Evolutionary conservation across 2,329 filamentous ascomycete species (phyloP).

Genomic region (Apiospora koreana): DNA sequence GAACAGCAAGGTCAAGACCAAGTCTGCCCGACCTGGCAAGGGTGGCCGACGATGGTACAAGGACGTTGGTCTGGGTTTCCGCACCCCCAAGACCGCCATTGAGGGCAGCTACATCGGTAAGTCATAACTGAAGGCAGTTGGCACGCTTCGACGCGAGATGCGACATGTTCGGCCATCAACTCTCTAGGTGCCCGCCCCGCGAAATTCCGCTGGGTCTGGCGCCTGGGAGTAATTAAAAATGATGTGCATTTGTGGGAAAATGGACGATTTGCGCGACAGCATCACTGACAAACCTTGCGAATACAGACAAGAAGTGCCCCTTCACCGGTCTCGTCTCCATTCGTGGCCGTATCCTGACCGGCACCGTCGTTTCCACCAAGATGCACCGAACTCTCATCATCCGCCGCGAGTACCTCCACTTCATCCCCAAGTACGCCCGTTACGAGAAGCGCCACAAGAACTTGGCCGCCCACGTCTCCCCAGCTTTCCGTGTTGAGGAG

Average conservation of each 20-base stretch:
- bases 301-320: slow-evolving; percentile 99
- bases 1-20: slow-evolving; percentile 90
- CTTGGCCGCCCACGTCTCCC: slow-evolving; percentile 97
- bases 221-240: not conserved
- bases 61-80: slow-evolving; percentile 99
- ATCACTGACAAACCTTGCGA: not conserved
- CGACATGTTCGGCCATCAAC: not conserved
- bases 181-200: not conserved
- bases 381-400: slow-evolving; percentile 99
- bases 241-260: not conserved
- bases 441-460: slow-evolving; percentile 99
- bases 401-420: slow-evolving; percentile 99
- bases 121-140: slow-evolving; percentile 41
- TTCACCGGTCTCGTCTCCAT: slow-evolving; percentile 99
- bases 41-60: slow-evolving; percentile 73
- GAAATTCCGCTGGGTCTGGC: not conserved
- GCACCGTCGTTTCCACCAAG: slow-evolving; percentile 99
- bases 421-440: slow-evolving; percentile 98
- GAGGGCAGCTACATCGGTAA: slow-evolving; percentile 99
- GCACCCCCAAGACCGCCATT: slow-evolving; percentile 97
- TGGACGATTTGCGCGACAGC: slow-evolving; percentile 10
- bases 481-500: slow-evolving; percentile 99
- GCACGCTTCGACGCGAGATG: slow-evolving; percentile 10
- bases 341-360: slow-evolving; percentile 99
- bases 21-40: slow-evolving; percentile 85